These are phyloP conservation scores for Jatropha podagrica DNA, from an alignment of 441 rosid genomes.

Conservation along the genomic window DNA sequence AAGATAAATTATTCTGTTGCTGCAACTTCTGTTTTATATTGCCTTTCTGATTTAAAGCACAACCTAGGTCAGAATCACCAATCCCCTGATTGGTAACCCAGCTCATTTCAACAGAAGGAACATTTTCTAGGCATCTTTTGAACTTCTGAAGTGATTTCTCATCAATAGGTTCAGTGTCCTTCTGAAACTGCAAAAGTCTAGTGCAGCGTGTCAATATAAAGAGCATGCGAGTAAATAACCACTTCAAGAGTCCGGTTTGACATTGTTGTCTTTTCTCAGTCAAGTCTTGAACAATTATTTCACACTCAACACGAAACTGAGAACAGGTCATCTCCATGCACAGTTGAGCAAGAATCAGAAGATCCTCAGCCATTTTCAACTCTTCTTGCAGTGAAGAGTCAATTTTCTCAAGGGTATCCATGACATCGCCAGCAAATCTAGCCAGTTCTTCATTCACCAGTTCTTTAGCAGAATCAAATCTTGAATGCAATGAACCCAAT, in stretches of 20 bases:
- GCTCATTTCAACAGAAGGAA: constrained; percentile 69
- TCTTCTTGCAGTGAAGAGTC: constrained; percentile 55
- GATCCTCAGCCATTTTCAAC: constrained; percentile 55
- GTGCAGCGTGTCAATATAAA: constrained; percentile 87
- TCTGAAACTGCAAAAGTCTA: constrained; percentile 75
- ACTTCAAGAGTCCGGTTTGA: constrained; percentile 63
- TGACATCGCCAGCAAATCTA: constrained; percentile 54
- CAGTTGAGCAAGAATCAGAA: constrained; percentile 49
- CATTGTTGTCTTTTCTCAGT: constrained; percentile 69
- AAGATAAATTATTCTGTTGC: constrained; percentile 32
- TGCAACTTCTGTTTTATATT: constrained; percentile 29
- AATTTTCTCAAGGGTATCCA: constrained; percentile 53
- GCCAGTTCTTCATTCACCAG: constrained; percentile 58
- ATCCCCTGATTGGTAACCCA: constrained; percentile 51
- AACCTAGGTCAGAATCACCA: constrained; percentile 35
- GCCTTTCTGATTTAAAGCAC: constrained; percentile 34
- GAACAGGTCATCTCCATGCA: constrained; percentile 66
- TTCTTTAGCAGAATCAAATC: constrained; percentile 78
- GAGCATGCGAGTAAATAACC: constrained; percentile 77
- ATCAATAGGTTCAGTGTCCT: constrained; percentile 65
- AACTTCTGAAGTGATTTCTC: constrained; percentile 62
- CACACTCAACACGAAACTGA: constrained; percentile 67
- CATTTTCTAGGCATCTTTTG: constrained; percentile 71
- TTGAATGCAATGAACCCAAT: constrained; percentile 63
- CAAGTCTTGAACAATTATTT: constrained; percentile 67